These are phyloP conservation scores for Suillus bovinus DNA, from an alignment of 768 basidiomycete genomes.

Conservation along the genomic window DNA sequence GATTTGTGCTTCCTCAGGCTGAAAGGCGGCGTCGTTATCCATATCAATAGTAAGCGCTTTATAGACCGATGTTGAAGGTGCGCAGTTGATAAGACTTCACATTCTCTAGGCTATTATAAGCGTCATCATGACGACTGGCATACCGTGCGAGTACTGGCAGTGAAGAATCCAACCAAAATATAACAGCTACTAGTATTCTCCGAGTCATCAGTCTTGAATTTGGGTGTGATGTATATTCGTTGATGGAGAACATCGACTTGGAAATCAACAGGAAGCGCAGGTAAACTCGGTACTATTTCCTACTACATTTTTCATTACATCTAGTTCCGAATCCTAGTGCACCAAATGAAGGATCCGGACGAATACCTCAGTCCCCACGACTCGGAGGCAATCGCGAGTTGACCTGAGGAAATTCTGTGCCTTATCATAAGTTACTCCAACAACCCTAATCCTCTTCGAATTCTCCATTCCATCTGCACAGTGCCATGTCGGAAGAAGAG, in stretches of 20 bases:
- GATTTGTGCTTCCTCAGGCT: not conserved
- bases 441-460: not conserved
- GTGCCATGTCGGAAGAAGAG: not conserved
- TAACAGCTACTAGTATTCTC: not conserved
- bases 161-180: not conserved
- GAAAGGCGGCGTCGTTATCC: not conserved
- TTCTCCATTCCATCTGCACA: not conserved
- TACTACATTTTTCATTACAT: not conserved
- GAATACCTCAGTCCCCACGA: not conserved
- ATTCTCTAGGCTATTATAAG: not conserved
- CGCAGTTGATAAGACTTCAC: not conserved
- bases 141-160: constrained; percentile 4
- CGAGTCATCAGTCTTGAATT: not conserved
- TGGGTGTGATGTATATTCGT: not conserved
- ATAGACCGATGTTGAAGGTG: not conserved
- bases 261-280: not conserved
- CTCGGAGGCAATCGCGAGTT: not conserved
- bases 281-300: not conserved
- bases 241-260: not conserved
- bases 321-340: not conserved
- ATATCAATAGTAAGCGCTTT: not conserved
- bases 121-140: not conserved
- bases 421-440: not conserved
- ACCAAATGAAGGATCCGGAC: not conserved
- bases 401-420: not conserved